A percentile compares a stretch with the other conserved stretches of the same genome.
Conservation (phyloP, 306 rosid species). For the Citrullus amarus region DNA sequence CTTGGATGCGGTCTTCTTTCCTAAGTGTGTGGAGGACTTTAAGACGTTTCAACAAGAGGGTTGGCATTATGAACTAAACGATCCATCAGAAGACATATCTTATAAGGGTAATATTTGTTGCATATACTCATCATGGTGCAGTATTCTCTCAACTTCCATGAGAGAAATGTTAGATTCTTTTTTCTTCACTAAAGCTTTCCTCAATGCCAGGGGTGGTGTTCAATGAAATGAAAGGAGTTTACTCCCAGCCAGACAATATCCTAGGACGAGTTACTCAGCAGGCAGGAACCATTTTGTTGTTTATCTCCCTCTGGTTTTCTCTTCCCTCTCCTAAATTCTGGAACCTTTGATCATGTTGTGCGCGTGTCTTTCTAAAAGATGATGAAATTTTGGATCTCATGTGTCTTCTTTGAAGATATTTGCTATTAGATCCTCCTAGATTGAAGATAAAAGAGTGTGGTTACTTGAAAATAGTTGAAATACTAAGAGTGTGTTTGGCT, state of each 20-base stretch:
- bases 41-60: conserved; percentile 97
- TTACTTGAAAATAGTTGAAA: background rate
- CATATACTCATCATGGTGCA: background rate
- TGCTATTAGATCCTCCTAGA: background rate
- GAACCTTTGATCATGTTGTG: background rate
- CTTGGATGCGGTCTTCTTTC: conserved; percentile 97
- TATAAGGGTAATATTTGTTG: conserved; percentile 48
- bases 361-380: background rate
- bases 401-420: background rate
- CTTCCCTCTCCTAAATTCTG: background rate
- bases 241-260: conserved; percentile 93
- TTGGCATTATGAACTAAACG: conserved; percentile 94
- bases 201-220: conserved; percentile 77
- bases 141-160: background rate
- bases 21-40: conserved; percentile 71
- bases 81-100: conserved; percentile 82
- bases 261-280: conserved; percentile 81
- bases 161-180: background rate
- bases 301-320: background rate
- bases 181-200: conserved; percentile 8
- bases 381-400: background rate
- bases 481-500: background rate
- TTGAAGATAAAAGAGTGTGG: background rate
- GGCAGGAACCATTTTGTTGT: conserved; percentile 35
- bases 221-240: conserved; percentile 98